Conservation (phyloP, 2,329 filamentous ascomycete genomes). For the Aureobasidium sp. region DNA sequence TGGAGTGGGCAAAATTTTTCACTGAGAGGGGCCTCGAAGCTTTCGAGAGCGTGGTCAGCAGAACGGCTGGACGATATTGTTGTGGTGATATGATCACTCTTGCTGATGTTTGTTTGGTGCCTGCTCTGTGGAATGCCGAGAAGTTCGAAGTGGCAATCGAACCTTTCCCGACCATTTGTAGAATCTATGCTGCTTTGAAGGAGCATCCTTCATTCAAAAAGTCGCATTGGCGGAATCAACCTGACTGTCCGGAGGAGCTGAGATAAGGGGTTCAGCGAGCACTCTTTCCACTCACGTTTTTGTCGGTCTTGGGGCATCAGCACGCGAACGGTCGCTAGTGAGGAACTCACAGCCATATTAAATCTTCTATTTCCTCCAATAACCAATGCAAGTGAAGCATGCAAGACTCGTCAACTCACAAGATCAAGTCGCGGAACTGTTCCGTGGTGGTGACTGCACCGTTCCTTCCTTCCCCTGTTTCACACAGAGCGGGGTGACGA, state of each 20-base stretch:
- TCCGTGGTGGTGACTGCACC: neutral
- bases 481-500: neutral
- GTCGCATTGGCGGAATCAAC: slow-evolving; percentile 47
- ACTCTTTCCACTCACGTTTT: neutral
- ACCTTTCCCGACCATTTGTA: slow-evolving; percentile 39
- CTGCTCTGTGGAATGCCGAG: slow-evolving; percentile 50
- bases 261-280: slow-evolving; percentile 18
- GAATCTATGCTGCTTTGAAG: slow-evolving; percentile 40
- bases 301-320: too few species aligned
- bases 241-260: slow-evolving; percentile 42
- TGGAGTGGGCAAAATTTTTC: slow-evolving; percentile 44
- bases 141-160: slow-evolving; percentile 46
- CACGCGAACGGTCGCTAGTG: neutral
- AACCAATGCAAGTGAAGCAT: neutral
- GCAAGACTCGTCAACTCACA: too few species aligned
- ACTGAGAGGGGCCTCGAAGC: slow-evolving; percentile 47
- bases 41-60: slow-evolving; percentile 41
- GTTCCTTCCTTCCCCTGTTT: neutral
- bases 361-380: neutral
- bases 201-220: slow-evolving; percentile 42
- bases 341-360: neutral
- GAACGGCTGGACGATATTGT: slow-evolving; percentile 42
- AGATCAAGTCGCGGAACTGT: neutral
- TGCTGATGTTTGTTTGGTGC: slow-evolving; percentile 51
- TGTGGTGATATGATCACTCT: slow-evolving; percentile 48